phyloP scores from a whole-genome alignment of 2,329 filamentous ascomycete genomes.

The Furcasterigmium furcatum region DNA sequence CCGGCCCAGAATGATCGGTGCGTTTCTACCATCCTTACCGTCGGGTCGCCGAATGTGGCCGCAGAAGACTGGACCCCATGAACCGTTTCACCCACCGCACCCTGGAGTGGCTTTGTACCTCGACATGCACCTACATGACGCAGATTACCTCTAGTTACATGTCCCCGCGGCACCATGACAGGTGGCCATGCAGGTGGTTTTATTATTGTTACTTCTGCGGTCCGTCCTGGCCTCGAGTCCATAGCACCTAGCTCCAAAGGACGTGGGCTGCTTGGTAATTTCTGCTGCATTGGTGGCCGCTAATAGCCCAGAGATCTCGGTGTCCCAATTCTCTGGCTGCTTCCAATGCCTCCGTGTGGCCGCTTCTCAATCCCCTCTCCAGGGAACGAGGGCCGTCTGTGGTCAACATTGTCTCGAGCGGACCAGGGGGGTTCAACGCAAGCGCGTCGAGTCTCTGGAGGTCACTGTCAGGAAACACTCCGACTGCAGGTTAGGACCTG shows the following conservation, averaged over 20 bases:
- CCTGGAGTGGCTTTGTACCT: slow-evolving; percentile 19
- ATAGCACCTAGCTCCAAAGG: slow-evolving; percentile 23
- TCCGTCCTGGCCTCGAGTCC: no score
- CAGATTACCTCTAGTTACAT: slow-evolving; percentile 20
- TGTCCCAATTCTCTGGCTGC: slow-evolving; percentile 17
- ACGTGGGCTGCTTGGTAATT: slow-evolving; percentile 25
- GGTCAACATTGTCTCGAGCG: no score
- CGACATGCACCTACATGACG: slow-evolving; percentile 24
- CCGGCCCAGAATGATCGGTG: slow-evolving; percentile 4
- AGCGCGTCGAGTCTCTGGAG: no score
- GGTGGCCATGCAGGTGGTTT: slow-evolving; percentile 21
- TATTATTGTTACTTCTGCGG: slow-evolving; percentile 21
- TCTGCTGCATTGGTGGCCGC: slow-evolving; percentile 36
- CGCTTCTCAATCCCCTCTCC: not conserved
- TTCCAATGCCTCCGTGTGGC: slow-evolving; percentile 2
- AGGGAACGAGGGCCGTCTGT: no score
- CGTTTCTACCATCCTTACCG: slow-evolving; percentile 8
- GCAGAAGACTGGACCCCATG: slow-evolving; percentile 1
- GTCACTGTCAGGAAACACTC: no score
- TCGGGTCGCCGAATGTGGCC: slow-evolving; percentile 10
- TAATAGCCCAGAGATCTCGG: slow-evolving; percentile 26
- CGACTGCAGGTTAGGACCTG: no score
- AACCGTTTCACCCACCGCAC: slow-evolving; percentile 8
- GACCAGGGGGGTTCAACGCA: no score
- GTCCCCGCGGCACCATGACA: slow-evolving; percentile 29